Evolutionary conservation across 2,329 filamentous ascomycete species (phyloP).

Genomic region (Pseudogymnoascus sp.): DNA sequence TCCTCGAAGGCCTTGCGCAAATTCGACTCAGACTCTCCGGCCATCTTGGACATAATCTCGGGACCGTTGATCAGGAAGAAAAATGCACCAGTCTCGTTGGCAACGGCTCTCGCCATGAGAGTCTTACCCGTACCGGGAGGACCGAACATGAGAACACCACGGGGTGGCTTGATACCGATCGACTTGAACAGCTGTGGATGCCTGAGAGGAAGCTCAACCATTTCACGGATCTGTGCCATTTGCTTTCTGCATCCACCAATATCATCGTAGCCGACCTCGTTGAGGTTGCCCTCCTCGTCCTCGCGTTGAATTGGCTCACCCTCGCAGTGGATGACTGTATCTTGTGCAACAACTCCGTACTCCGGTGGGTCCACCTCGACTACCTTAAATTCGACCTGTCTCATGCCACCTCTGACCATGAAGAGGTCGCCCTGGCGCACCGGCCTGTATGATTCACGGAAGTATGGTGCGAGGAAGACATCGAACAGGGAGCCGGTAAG

Average conservation of each 20-base stretch:
- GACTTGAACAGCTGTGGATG: conserved; percentile 99
- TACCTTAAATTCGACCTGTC: conserved; percentile 99
- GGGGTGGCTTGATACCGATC: conserved; percentile 98
- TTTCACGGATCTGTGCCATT: conserved; percentile 98
- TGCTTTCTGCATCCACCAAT: conserved; percentile 99
- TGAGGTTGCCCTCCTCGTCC: conserved; percentile 97
- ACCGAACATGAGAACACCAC: conserved; percentile 93
- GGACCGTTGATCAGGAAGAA: conserved; percentile 99
- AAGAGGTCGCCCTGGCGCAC: conserved; percentile 97
- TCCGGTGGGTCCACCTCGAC: conserved; percentile 97
- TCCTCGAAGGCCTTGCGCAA: conserved; percentile 98
- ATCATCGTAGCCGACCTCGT: conserved; percentile 98
- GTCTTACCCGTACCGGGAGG: conserved; percentile 99
- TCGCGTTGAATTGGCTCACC: conserved; percentile 95
- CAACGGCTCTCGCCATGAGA: conserved; percentile 94
- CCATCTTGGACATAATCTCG: conserved; percentile 99
- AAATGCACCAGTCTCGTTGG: conserved; percentile 97
- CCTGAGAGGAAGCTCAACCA: conserved; percentile 92
- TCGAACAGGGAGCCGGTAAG: conserved; percentile 97
- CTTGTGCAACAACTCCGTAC: conserved; percentile 97
- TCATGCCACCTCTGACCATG: conserved; percentile 95
- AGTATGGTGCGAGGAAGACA: conserved; percentile 98
- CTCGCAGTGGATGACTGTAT: conserved; percentile 98
- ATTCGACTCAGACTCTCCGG: conserved; percentile 97
- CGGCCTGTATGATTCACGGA: conserved; percentile 96